These are phyloP conservation scores for Lentinula guzmanii DNA, from an alignment of 768 basidiomycete genomes.

Conservation along the genomic window DNA sequence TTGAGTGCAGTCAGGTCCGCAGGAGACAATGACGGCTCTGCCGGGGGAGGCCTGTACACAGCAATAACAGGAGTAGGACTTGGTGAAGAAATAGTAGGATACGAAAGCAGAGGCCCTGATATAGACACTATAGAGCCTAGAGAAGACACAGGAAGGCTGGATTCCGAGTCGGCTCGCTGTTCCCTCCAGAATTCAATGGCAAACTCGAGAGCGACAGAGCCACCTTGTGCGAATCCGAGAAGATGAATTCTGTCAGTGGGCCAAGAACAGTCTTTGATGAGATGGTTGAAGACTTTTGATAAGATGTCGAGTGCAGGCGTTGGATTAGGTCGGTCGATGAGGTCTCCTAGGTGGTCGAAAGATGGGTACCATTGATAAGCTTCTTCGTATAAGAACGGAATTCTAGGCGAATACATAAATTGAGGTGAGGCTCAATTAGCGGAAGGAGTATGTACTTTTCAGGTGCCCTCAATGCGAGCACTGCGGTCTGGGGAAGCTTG, in stretches of 20 bases:
- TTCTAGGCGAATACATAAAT: conserved; percentile 29
- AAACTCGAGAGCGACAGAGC: conserved; percentile 67
- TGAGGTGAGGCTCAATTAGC: not conserved
- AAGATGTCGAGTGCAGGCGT: conserved; percentile 58
- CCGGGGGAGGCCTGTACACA: conserved; percentile 46
- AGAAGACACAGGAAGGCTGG: conserved; percentile 13
- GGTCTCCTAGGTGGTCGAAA: conserved; percentile 75
- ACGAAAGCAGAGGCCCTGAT: conserved; percentile 72
- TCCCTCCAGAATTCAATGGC: conserved; percentile 50
- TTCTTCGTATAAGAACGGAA: conserved; percentile 74
- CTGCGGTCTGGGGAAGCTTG: conserved; percentile 86
- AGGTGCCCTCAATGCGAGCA: conserved; percentile 75
- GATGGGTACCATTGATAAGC: conserved; percentile 86
- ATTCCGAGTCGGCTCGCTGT: conserved; percentile 7
- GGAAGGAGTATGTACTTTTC: conserved; percentile 44
- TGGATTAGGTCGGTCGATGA: conserved; percentile 67
- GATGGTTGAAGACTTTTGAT: conserved; percentile 43
- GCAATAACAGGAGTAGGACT: conserved; percentile 61
- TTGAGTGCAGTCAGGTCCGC: conserved; percentile 45
- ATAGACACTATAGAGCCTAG: conserved; percentile 68
- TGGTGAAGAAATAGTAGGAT: conserved; percentile 50
- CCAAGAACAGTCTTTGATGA: conserved; percentile 62
- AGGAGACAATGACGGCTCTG: conserved; percentile 37
- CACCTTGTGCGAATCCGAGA: conserved; percentile 88
- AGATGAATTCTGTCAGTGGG: conserved; percentile 65